phyloP scores from a whole-genome alignment of 768 basidiomycete genomes.

The Suillus hirtellus region DNA sequence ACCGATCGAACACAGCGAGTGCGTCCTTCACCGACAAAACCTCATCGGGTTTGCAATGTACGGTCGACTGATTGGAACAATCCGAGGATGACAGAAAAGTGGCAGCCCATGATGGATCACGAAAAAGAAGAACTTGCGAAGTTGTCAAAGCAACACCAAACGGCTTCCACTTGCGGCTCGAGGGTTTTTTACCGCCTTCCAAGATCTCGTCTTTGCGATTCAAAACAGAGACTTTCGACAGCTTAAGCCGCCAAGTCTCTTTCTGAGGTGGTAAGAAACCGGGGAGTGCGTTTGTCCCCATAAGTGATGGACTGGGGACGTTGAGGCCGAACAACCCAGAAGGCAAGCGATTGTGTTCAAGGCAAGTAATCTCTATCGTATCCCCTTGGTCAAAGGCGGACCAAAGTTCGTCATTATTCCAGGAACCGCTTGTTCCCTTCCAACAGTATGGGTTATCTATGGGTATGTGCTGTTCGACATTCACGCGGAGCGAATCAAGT shows the following conservation, averaged over 20 bases:
- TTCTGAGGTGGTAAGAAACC: slow-evolving; percentile 26
- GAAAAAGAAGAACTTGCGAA: slow-evolving; percentile 90
- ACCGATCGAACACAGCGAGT: slow-evolving; percentile 78
- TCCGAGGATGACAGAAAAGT: slow-evolving; percentile 46
- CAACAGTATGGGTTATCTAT: slow-evolving; percentile 64
- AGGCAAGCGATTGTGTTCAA: slow-evolving; percentile 40
- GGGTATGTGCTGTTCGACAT: slow-evolving; percentile 61
- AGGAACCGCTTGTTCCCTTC: slow-evolving; percentile 62
- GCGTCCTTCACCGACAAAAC: slow-evolving; percentile 74
- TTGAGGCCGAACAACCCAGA: slow-evolving; percentile 43
- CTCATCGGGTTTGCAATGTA: slow-evolving; percentile 80
- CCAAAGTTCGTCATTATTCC: slow-evolving; percentile 68
- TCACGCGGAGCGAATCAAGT: slow-evolving; percentile 66
- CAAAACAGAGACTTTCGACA: slow-evolving; percentile 81
- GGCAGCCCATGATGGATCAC: slow-evolving; percentile 61
- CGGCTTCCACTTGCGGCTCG: slow-evolving; percentile 83
- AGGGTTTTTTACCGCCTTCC: slow-evolving; percentile 75
- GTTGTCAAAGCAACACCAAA: slow-evolving; percentile 86
- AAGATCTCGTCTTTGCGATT: slow-evolving; percentile 78
- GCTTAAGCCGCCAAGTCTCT: slow-evolving; percentile 53
- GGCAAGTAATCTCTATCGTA: slow-evolving; percentile 54
- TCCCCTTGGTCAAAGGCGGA: slow-evolving; percentile 61
- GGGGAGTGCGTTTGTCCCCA: slow-evolving; percentile 27
- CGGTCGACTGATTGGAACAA: slow-evolving; percentile 35
- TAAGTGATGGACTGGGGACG: slow-evolving; percentile 31